Evolutionary conservation across 1,284 basidiomycete species (phyloP), one percentile per base, ranked within the genome.

Genomic region (Ceratobasidium sp.): DNA sequence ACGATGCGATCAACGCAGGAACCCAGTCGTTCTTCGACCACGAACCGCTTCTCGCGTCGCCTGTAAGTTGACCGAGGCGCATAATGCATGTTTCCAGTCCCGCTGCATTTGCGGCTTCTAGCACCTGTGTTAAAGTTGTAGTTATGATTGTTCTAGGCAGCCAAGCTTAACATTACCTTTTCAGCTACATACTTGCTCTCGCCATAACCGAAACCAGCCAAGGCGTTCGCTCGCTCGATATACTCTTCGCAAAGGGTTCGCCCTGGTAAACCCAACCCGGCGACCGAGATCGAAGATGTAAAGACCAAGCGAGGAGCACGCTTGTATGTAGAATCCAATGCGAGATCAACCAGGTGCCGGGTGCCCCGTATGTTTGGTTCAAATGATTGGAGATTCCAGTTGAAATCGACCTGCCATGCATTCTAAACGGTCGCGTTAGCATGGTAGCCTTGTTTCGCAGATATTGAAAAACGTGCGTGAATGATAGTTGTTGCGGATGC

Each of bases 391-490:
- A 71, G 62, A 45, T 55, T 45, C 35, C 72, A 34, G 40, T 72
- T 72, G 70, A 72, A 72, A 50, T 72, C 70, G 4, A 72, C 67
- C 31, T 68, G 72, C 72, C 72, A 72, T n/a, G 72, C 71, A 27
- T 58, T 57, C 54, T 57, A 35, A 20, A 50, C 20, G 31, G 29
- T 31, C 20, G 27, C 20, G 43, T 68, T 13, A 49, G 65, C 17
- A 25, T 20, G n/a, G n/a, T 20, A 29, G 13, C 29, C 17, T 13
- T 29, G 17, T 27, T 25, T n/a, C 43, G 43, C 17, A 35, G 50
- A 31, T 22, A 27, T 13, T 47, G 57, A 40, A 27, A 47, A 43
- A 55, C 65, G 29, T 40, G 57, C 65, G 31, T 68, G 65, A 25
- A 68, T 68, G 17, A 68, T 57, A 8, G 65, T 68, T 31, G 65